A percentile compares a stretch with the other conserved stretches of the same genome.
Conservation (phyloP, 176 grass and related monocot genomes). For the Triticum timopheevii region DNA sequence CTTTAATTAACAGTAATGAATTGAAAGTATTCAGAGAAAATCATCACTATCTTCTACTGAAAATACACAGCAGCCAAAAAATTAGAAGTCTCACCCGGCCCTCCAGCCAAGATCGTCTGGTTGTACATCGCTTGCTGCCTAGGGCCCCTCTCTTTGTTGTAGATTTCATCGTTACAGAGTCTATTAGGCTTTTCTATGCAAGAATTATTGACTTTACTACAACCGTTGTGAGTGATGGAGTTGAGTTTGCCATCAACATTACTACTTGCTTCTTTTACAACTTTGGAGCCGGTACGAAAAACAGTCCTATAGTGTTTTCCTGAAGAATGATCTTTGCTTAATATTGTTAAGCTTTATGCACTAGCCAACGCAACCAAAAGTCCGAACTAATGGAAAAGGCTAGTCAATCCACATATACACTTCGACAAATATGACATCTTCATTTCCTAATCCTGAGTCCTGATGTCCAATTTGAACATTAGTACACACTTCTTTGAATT, state of each 20-base stretch:
- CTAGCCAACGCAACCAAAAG: too few relatives aligned
- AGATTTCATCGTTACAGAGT: conserved; percentile 5
- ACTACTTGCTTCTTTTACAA: background rate
- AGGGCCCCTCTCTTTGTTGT: conserved; percentile 13
- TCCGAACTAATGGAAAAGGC: too few relatives aligned
- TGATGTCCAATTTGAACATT: background rate
- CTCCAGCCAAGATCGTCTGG: conserved; percentile 26
- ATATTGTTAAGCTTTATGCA: background rate
- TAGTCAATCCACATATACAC: too few relatives aligned
- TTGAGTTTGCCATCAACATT: background rate
- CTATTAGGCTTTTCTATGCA: background rate
- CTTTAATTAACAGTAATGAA: background rate
- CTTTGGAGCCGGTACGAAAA: conserved; percentile 16
- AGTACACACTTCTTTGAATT: background rate
- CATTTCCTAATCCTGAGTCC: background rate
- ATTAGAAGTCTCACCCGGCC: conserved; percentile 37
- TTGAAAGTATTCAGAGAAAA: background rate
- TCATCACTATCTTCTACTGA: background rate
- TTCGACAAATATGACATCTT: background rate
- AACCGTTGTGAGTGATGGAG: background rate
- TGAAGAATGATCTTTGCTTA: conserved; percentile 5
- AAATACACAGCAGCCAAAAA: background rate
- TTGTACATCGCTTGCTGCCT: conserved; percentile 18
- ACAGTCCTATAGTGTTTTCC: conserved; percentile 1
- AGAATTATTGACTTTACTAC: background rate